These are phyloP conservation scores for Alternaria infectoria DNA, from an alignment of 2,329 filamentous ascomycete species.

Conservation along the genomic window DNA sequence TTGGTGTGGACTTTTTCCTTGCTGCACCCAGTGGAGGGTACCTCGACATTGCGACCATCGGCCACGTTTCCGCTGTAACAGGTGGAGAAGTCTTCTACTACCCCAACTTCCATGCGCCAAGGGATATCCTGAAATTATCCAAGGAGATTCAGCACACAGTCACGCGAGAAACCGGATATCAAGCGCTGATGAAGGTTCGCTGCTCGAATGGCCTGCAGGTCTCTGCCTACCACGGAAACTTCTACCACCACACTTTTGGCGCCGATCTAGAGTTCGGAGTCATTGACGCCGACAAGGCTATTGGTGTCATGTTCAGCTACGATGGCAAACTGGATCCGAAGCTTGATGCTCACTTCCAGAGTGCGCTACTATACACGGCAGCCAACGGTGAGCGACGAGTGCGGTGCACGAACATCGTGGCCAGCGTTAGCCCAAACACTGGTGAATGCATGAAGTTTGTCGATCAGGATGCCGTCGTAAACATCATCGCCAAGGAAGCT, in stretches of 20 bases:
- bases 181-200: constrained; percentile 96
- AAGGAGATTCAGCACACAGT: constrained; percentile 86
- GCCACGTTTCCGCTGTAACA: constrained; percentile 84
- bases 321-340: constrained; percentile 98
- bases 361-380: constrained; percentile 91
- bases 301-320: constrained; percentile 90
- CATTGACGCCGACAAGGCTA: constrained; percentile 90
- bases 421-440: constrained; percentile 84
- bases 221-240: constrained; percentile 93
- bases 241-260: constrained; percentile 92
- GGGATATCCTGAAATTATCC: constrained; percentile 83
- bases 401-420: constrained; percentile 90
- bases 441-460: constrained; percentile 89
- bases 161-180: constrained; percentile 89
- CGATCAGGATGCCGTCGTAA: constrained; percentile 91
- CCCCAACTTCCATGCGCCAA: constrained; percentile 88
- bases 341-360: constrained; percentile 96
- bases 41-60: constrained; percentile 90
- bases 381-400: constrained; percentile 87
- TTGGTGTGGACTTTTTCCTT: constrained; percentile 94
- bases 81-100: constrained; percentile 97
- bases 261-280: constrained; percentile 93
- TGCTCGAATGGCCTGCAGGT: constrained; percentile 97
- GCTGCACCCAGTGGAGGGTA: constrained; percentile 89
- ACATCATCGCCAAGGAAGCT: constrained; percentile 90